These are phyloP conservation scores for Rhizoclosmatium globosum DNA, from an alignment of 192 early-diverging fungal genomes.

Conservation along the genomic window DNA sequence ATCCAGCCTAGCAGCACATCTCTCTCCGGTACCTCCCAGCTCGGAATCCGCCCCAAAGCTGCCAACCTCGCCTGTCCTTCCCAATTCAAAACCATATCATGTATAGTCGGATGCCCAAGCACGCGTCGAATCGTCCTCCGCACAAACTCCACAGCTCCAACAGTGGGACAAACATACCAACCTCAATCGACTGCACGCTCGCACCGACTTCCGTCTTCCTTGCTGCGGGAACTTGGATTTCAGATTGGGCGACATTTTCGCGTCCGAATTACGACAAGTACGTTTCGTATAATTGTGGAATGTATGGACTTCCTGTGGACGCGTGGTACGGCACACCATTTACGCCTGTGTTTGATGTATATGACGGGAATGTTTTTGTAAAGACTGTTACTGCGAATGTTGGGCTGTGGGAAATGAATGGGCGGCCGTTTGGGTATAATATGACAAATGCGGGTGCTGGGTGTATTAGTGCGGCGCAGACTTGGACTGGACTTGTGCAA, in stretches of 20 bases:
- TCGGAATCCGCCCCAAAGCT: constrained; percentile 4
- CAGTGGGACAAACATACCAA: neutral
- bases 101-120: constrained; percentile 14
- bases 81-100: neutral
- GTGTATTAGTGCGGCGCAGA: constrained; percentile 19
- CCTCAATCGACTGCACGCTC: constrained; percentile 2
- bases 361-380: constrained; percentile 17
- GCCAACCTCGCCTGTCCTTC: constrained; percentile 23
- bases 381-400: constrained; percentile 24
- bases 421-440: constrained; percentile 20
- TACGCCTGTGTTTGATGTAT: constrained; percentile 29
- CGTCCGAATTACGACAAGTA: constrained; percentile 3
- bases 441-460: constrained; percentile 25
- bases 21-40: neutral
- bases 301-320: constrained; percentile 7
- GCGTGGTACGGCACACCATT: constrained; percentile 32
- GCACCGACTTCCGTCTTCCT: constrained; percentile 19
- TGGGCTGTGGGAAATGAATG: constrained; percentile 38
- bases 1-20: neutral
- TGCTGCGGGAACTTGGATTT: constrained; percentile 25
- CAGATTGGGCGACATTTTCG: constrained; percentile 12
- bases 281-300: constrained; percentile 32
- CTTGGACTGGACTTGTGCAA: constrained; percentile 23
- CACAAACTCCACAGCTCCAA: neutral
- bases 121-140: constrained; percentile 5